Evolutionary conservation across 768 basidiomycete species (phyloP).

Genomic region (Omphalotus guepiniiformis): DNA sequence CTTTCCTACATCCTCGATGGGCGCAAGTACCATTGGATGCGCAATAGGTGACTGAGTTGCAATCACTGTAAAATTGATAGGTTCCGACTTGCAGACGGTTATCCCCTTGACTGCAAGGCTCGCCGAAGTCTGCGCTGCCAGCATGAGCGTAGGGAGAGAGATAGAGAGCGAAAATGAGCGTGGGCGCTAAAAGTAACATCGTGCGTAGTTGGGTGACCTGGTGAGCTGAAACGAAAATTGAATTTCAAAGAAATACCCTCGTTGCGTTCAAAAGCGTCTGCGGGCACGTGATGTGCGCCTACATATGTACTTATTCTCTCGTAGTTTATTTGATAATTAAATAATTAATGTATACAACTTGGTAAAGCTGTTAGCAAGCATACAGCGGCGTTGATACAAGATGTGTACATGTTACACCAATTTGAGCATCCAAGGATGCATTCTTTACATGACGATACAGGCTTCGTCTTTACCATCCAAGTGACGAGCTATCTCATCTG

Average conservation of each 20-base stretch:
- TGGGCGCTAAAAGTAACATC: constrained; percentile 33
- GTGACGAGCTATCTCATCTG: constrained; percentile 55
- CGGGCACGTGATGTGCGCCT: too few species aligned
- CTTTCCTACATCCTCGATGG: constrained; percentile 65
- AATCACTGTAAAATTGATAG: constrained; percentile 78
- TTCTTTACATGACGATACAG: constrained; percentile 70
- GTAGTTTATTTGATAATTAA: too few species aligned
- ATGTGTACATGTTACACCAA: too few species aligned
- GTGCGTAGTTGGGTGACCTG: constrained; percentile 18
- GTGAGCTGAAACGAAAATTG: neutral
- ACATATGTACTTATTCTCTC: too few species aligned
- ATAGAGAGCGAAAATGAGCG: constrained; percentile 51
- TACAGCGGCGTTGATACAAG: too few species aligned
- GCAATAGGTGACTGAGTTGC: constrained; percentile 69
- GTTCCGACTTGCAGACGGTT: constrained; percentile 72
- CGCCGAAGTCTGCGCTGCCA: constrained; percentile 41
- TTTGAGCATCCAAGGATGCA: too few species aligned
- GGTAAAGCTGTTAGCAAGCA: too few species aligned
- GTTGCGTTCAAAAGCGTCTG: too few species aligned
- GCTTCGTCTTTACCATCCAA: constrained; percentile 48
- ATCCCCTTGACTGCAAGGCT: constrained; percentile 47
- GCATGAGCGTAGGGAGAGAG: constrained; percentile 34
- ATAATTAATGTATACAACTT: too few species aligned
- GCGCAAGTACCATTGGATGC: constrained; percentile 50
- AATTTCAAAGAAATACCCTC: too few species aligned